These are phyloP conservation scores for Sarcodon aspratus DNA, from an alignment of 768 basidiomycete species.

Conservation along the genomic window DNA sequence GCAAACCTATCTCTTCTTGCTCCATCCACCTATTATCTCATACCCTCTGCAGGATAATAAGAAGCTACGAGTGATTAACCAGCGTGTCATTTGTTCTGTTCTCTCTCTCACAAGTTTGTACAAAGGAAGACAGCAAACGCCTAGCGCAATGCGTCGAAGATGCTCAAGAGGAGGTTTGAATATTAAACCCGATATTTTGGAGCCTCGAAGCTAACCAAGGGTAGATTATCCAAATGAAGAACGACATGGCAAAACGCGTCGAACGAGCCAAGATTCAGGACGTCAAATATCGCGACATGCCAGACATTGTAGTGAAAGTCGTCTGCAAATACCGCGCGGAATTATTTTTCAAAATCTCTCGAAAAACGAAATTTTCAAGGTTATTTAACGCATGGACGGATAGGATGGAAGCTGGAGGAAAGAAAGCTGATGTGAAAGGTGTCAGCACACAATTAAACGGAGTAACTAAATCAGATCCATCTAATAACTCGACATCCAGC, in stretches of 20 bases:
- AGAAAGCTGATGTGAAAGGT: constrained; percentile 17
- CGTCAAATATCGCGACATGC: constrained; percentile 72
- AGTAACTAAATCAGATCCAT: constrained; percentile 37
- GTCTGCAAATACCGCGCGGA: constrained; percentile 84
- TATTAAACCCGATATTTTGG: background rate
- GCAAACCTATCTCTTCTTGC: constrained; percentile 22
- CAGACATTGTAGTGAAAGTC: constrained; percentile 87
- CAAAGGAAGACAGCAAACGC: constrained; percentile 77
- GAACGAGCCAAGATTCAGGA: constrained; percentile 74
- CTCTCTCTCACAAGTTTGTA: constrained; percentile 7
- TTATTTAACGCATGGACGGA: constrained; percentile 85
- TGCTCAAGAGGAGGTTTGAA: constrained; percentile 67
- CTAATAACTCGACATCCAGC: constrained; percentile 1
- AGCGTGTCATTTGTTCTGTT: constrained; percentile 35
- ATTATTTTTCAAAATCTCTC: constrained; percentile 86
- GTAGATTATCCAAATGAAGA: constrained; percentile 73
- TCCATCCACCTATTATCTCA: constrained; percentile 1
- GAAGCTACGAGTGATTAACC: constrained; percentile 56
- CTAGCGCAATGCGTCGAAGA: constrained; percentile 74
- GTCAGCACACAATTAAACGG: constrained; percentile 35
- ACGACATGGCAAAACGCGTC: constrained; percentile 67
- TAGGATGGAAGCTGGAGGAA: constrained; percentile 50
- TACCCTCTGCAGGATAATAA: constrained; percentile 64
- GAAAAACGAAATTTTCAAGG: constrained; percentile 77
- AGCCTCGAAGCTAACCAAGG: background rate